Evolutionary conservation across 768 basidiomycete species (phyloP), one percentile per base, ranked within the genome.

Genomic region (Auriscalpium microsporum): DNA sequence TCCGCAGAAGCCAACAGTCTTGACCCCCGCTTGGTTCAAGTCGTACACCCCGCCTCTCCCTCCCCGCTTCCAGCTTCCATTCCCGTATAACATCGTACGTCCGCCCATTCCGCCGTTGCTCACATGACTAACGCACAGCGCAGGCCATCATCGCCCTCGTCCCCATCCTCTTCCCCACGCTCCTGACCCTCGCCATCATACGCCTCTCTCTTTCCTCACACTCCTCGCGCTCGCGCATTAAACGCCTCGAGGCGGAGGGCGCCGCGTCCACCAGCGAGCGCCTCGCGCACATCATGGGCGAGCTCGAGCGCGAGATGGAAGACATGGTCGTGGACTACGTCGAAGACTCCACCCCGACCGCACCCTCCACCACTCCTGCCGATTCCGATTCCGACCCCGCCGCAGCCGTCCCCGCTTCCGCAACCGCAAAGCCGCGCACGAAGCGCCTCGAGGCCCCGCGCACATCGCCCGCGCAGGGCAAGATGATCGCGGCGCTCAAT

Each of bases 11-110:
- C 60, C 47, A 17, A 46, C 49, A 33, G 50, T 13, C 17, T 45
- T 38, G 16, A 11, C 53, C 1, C 36, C 16, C 21, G 45, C 16
- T 5, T 60, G 58, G 61, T 54, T 59, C 33, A 61, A 54, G 34
- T 51, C 58, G 13, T 52, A 56, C 44, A 48, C 7, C 10, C 53
- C 48, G 3, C 58, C 61, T 4, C 51, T 57, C 17, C 58, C 56
- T 6, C 56, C 56, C 10, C 50, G 47, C 19, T 11, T 57, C 9
- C 52, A 55, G 11, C 16, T 9, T 0, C 17, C 45, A n/a, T 89
- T 89, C 58, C 90, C 90, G 2, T 68, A 81, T 52, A 93, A 90
- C 64, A 51, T 91, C 16, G 86, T 92, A 61, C 54, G 84, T 70
- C 23, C 23, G 23, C 35, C 44, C 53, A 37, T 9, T 40, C 14